Percentiles rank a stretch among this genome's conserved stretches.
Evolutionary conservation across 139 green algal genomes (phyloP).

Genomic region (Dunaliella primolecta): DNA sequence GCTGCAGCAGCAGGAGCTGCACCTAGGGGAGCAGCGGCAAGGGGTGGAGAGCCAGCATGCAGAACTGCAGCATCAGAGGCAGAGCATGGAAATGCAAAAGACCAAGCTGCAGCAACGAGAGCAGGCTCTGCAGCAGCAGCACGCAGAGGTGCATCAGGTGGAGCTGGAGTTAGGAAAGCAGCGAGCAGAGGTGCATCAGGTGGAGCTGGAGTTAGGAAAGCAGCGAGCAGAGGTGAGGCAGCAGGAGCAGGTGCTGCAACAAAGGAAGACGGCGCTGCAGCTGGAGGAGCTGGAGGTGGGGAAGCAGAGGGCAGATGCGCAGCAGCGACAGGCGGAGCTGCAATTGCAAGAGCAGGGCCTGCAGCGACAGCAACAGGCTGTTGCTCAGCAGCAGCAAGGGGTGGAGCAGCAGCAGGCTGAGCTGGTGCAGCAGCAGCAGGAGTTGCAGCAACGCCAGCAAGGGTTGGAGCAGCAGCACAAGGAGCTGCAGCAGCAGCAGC

Average conservation of each 20-base stretch:
- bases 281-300: not conserved
- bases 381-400: not conserved
- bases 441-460: not conserved
- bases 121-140: not conserved
- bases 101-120: not conserved
- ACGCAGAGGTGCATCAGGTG: not conserved
- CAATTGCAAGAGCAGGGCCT: not conserved
- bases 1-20: not conserved
- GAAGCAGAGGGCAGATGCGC: not conserved
- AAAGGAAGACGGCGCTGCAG: not conserved
- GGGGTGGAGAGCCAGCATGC: not conserved
- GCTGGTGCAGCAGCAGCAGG: not conserved
- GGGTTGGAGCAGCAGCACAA: not conserved
- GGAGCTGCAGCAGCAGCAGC: constrained; percentile 1
- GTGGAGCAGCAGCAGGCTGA: not conserved
- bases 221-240: not conserved
- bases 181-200: not conserved
- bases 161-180: not conserved
- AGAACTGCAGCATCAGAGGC: not conserved
- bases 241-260: not conserved
- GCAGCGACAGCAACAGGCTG: not conserved
- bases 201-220: not conserved
- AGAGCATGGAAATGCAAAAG: not conserved
- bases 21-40: not conserved
- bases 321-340: not conserved